phyloP scores from a whole-genome alignment of 2,329 filamentous ascomycete species.

The Purpureocillium lavendulum region DNA sequence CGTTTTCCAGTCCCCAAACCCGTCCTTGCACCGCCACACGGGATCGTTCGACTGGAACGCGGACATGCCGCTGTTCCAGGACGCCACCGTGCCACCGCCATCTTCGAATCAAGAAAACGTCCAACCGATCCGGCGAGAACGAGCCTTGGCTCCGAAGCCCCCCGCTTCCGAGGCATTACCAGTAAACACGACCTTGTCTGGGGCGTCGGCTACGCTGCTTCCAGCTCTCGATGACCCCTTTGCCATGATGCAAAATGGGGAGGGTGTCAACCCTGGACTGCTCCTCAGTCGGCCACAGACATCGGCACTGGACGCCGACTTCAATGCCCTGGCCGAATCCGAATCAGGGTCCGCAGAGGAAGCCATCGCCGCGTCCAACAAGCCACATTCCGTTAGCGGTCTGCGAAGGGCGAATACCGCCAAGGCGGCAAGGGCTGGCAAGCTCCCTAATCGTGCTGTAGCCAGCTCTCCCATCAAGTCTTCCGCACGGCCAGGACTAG shows the following conservation, averaged over 20 bases:
- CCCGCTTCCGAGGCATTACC: conserved; percentile 21
- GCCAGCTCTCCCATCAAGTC: conserved; percentile 45
- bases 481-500: conserved; percentile 37
- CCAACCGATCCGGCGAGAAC: conserved; percentile 30
- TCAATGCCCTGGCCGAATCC: conserved; percentile 18
- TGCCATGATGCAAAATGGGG: conserved; percentile 33
- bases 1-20: conserved; percentile 28
- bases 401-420: conserved; percentile 35
- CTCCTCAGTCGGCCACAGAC: conserved; percentile 46
- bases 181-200: conserved; percentile 9
- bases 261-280: conserved; percentile 51
- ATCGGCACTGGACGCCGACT: conserved; percentile 33
- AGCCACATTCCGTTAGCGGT: conserved; percentile 16
- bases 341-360: conserved; percentile 19
- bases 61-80: conserved; percentile 46
- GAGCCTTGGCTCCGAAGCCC: conserved; percentile 43
- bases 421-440: conserved; percentile 33
- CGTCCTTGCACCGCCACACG: conserved; percentile 33
- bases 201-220: conserved; percentile 33
- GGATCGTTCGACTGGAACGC: conserved; percentile 50
- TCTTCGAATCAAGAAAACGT: conserved; percentile 26
- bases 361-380: conserved; percentile 15
- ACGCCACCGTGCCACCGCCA: conserved; percentile 25
- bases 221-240: conserved; percentile 43
- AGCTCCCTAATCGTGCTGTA: conserved; percentile 29